These are phyloP conservation scores for Amoeboaphelidium protococcarum DNA, from an alignment of 371 early-diverging fungal genomes.

Conservation along the genomic window DNA sequence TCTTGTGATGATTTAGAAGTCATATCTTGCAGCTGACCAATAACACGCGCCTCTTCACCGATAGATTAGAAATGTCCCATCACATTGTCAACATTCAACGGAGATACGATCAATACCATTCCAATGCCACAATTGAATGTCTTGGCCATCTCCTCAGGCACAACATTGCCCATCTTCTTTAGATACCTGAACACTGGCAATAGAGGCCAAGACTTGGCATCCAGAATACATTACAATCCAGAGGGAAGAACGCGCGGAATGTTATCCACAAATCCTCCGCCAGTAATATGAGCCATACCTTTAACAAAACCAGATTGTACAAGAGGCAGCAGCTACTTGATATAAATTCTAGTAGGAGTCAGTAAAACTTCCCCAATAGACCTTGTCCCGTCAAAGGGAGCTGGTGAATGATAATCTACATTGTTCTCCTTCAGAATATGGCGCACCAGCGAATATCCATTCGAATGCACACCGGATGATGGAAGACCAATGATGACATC, in stretches of 20 bases:
- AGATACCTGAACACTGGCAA: conserved; percentile 85
- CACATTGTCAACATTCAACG: conserved; percentile 26
- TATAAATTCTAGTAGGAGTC: conserved; percentile 80
- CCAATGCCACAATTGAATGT: conserved; percentile 97
- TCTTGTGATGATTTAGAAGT: no score
- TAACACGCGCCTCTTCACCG: no score
- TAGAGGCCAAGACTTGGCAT: conserved; percentile 49
- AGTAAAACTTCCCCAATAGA: conserved; percentile 58
- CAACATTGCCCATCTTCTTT: conserved; percentile 54
- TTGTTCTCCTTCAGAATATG: conserved; percentile 44
- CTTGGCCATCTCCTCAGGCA: conserved; percentile 58
- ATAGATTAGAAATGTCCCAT: no score
- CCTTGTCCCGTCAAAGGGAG: conserved; percentile 34
- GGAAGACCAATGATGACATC: conserved; percentile 71
- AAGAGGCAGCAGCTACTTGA: conserved; percentile 58
- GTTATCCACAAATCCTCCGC: conserved; percentile 90
- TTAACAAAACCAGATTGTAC: conserved; percentile 45
- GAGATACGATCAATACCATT: conserved; percentile 68
- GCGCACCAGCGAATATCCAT: conserved; percentile 87
- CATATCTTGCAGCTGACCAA: no score
- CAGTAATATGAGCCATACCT: conserved; percentile 91
- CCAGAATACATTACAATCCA: conserved; percentile 38
- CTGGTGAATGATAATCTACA: conserved; percentile 38
- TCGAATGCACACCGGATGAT: conserved; percentile 85
- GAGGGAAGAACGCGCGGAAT: conserved; percentile 81